These are phyloP conservation scores for Cryptosporidium sp. DNA, from an alignment of 169 alveolate genomes.

Conservation along the genomic window DNA sequence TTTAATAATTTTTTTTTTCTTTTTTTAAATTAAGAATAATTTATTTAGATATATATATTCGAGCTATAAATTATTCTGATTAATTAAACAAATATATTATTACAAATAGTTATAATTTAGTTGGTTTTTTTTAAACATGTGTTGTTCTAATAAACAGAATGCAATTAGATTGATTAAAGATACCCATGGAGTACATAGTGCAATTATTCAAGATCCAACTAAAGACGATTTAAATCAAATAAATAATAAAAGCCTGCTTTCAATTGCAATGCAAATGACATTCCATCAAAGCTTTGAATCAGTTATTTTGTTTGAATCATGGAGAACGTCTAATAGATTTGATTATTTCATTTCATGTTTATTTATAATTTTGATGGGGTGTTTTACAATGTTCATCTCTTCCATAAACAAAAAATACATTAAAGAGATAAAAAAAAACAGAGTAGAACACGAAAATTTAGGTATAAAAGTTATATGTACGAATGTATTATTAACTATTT, in stretches of 20 bases:
- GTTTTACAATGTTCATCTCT: slow-evolving; percentile 47
- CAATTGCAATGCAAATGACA: slow-evolving; percentile 64
- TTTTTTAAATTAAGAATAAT: background rate
- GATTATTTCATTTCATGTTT: slow-evolving; percentile 49
- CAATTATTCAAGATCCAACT: slow-evolving; percentile 13
- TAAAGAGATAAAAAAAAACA: slow-evolving; percentile 1
- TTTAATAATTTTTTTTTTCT: background rate
- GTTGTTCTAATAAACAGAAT: slow-evolving; percentile 32
- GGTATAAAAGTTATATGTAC: background rate
- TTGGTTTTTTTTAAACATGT: slow-evolving; percentile 1
- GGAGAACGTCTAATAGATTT: slow-evolving; percentile 43
- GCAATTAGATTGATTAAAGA: background rate
- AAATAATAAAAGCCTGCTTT: slow-evolving; percentile 17
- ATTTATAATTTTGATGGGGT: slow-evolving; percentile 39
- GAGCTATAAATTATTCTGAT: slow-evolving; percentile 1
- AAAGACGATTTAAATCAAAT: slow-evolving; percentile 29
- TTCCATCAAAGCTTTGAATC: slow-evolving; percentile 66
- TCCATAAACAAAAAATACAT: slow-evolving; percentile 38
- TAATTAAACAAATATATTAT: background rate
- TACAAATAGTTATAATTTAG: too few species aligned
- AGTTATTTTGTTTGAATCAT: slow-evolving; percentile 46
- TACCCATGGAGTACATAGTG: slow-evolving; percentile 1
- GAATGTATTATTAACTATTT: slow-evolving; percentile 2
- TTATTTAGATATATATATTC: background rate
- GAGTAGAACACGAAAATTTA: background rate